phyloP scores from a whole-genome alignment of 2,329 filamentous ascomycete genomes.

The Botrytis cinerea region DNA sequence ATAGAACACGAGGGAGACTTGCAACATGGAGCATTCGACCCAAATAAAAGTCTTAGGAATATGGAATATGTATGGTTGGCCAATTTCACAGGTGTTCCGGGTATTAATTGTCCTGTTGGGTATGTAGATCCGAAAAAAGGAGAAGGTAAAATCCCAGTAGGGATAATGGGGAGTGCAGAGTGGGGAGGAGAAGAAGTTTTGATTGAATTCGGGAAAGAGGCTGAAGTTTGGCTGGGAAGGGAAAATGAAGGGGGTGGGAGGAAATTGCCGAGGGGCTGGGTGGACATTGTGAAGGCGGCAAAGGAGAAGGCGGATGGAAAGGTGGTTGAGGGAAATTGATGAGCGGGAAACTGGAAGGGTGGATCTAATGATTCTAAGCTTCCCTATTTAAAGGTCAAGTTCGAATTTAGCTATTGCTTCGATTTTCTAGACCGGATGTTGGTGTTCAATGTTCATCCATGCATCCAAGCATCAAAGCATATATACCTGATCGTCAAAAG shows the following conservation, averaged over 20 bases:
- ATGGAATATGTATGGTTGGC: slow-evolving; percentile 88
- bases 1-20: slow-evolving; percentile 57
- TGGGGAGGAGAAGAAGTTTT: slow-evolving; percentile 68
- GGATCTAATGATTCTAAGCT: neutral
- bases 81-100: slow-evolving; percentile 78
- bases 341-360: neutral
- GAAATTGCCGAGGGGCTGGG: slow-evolving; percentile 55
- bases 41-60: slow-evolving; percentile 68
- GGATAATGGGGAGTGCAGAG: slow-evolving; percentile 64
- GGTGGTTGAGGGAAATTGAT: slow-evolving; percentile 35
- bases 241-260: slow-evolving; percentile 52
- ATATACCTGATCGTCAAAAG: neutral
- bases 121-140: slow-evolving; percentile 52
- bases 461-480: neutral
- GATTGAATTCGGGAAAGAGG: slow-evolving; percentile 59
- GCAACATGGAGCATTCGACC: slow-evolving; percentile 73
- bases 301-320: slow-evolving; percentile 55
- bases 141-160: slow-evolving; percentile 62
- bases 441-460: neutral
- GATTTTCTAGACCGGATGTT: neutral
- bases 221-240: slow-evolving; percentile 56
- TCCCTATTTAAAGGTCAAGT: neutral
- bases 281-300: slow-evolving; percentile 54
- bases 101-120: slow-evolving; percentile 73
- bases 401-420: neutral